phyloP scores from a whole-genome alignment of 495 filamentous ascomycete species.

The Beverwykella pulmonaria region DNA sequence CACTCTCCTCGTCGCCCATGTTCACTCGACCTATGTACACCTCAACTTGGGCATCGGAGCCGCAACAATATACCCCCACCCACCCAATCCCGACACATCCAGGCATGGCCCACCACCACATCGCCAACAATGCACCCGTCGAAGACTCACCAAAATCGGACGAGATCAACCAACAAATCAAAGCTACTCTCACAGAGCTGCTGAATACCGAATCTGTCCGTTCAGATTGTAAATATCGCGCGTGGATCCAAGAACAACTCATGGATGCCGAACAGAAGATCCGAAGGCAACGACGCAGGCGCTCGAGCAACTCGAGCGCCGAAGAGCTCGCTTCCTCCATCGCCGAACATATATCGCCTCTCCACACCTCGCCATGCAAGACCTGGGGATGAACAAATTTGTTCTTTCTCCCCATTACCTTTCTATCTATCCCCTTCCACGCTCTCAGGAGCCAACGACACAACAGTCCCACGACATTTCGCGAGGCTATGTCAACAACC shows the following conservation, averaged over 20 bases:
- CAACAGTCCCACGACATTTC: conserved; percentile 9
- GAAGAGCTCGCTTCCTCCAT: conserved; percentile 33
- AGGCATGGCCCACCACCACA: conserved; percentile 17
- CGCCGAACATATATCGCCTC: conserved; percentile 27
- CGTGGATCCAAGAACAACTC: conserved; percentile 64
- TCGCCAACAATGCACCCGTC: conserved; percentile 11
- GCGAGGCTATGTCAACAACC: neutral
- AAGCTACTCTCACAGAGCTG: conserved; percentile 65
- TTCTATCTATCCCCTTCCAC: neutral
- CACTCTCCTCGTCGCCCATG: conserved; percentile 30
- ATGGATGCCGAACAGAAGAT: conserved; percentile 68
- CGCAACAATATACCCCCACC: conserved; percentile 13
- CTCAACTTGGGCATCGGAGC: conserved; percentile 16
- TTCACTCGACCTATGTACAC: conserved; percentile 4
- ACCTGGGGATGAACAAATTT: conserved; percentile 2
- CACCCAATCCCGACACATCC: conserved; percentile 26
- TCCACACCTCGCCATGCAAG: neutral
- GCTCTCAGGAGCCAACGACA: conserved; percentile 7
- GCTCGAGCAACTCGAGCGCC: conserved; percentile 28
- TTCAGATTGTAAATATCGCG: conserved; percentile 57
- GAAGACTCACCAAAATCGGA: conserved; percentile 58
- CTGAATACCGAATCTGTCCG: conserved; percentile 64
- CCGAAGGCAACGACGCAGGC: conserved; percentile 42
- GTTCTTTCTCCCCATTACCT: neutral
- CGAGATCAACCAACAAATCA: conserved; percentile 66